Evolutionary conservation across 2,329 filamentous ascomycete genomes (phyloP).

Genomic region (Stenocarpella maydis): DNA sequence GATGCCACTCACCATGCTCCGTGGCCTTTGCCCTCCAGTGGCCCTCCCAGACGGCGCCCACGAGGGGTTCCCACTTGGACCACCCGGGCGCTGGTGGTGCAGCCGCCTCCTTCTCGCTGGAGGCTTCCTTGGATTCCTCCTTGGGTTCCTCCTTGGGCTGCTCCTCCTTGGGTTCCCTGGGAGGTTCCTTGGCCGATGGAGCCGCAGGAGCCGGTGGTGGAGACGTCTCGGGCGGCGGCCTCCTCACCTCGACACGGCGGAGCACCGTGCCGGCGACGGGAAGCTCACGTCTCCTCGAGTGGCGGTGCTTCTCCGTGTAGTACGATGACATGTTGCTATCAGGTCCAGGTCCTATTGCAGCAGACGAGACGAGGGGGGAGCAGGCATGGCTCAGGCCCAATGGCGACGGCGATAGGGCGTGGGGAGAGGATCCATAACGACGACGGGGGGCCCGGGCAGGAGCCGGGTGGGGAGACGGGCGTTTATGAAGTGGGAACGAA

Average conservation of each 20-base stretch:
- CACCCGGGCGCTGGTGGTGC: conserved; percentile 15
- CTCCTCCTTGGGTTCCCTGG: conserved; percentile 21
- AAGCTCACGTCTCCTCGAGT: conserved; percentile 6
- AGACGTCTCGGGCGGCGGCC: conserved; percentile 5
- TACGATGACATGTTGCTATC: conserved; percentile 27
- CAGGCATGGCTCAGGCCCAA: background rate
- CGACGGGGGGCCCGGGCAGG: background rate
- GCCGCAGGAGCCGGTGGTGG: conserved; percentile 1
- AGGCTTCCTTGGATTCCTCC: conserved; percentile 1
- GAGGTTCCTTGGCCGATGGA: background rate
- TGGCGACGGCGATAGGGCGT: background rate
- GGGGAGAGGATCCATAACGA: background rate
- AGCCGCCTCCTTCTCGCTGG: background rate
- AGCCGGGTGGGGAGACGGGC: background rate
- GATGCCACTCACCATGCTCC: conserved; percentile 2
- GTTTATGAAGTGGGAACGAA: background rate
- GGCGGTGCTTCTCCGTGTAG: conserved; percentile 20
- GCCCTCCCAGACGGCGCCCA: conserved; percentile 26
- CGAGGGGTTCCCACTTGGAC: conserved; percentile 30
- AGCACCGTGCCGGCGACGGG: background rate
- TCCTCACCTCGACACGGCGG: background rate
- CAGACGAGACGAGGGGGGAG: background rate
- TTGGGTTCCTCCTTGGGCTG: background rate
- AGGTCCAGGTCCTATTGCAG: background rate
- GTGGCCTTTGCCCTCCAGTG: conserved; percentile 29